Percentiles rank a stretch among this genome's conserved stretches.
phyloP scores from a whole-genome alignment of 2,329 filamentous ascomycete species.

The Drechslerella dactyloides region DNA sequence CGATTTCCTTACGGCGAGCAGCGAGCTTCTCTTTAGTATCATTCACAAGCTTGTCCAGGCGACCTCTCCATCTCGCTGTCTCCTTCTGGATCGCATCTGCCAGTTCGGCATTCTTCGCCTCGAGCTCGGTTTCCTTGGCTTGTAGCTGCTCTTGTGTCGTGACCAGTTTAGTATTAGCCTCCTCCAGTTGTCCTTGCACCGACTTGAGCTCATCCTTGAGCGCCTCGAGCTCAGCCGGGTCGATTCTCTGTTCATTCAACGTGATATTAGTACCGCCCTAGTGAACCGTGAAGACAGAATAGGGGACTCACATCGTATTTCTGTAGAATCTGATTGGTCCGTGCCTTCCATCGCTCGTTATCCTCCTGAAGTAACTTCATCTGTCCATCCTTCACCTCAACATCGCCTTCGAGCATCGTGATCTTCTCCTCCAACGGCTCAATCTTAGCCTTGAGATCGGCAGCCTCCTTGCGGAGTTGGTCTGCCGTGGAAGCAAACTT shows the following conservation, averaged over 20 bases:
- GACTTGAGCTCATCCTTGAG: conserved; percentile 77
- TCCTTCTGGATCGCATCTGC: conserved; percentile 40
- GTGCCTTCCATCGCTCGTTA: conserved; percentile 92
- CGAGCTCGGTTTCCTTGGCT: conserved; percentile 45
- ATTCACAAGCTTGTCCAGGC: conserved; percentile 53
- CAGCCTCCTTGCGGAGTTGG: conserved; percentile 75
- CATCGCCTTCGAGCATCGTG: conserved; percentile 79
- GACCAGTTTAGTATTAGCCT: conserved; percentile 54
- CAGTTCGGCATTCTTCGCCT: conserved; percentile 52
- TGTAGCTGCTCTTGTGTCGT: conserved; percentile 56
- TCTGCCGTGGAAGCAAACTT: conserved; percentile 77
- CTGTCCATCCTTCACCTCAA: conserved; percentile 82
- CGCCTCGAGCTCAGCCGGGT: conserved; percentile 88
- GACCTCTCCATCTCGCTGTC: conserved; percentile 51
- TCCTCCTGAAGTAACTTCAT: conserved; percentile 88
- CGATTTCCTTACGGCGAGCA: conserved; percentile 30
- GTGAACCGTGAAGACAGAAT: not conserved
- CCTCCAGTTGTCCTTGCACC: conserved; percentile 70
- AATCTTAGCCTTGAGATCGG: conserved; percentile 75
- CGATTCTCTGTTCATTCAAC: conserved; percentile 68
- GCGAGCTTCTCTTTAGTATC: conserved; percentile 53
- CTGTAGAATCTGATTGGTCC: conserved; percentile 90
- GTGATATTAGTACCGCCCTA: not conserved
- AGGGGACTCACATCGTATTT: conserved; percentile 73
- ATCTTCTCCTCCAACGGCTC: conserved; percentile 82